Evolutionary conservation across 306 rosid species (phyloP), one percentile per base, ranked within the genome.

Genomic region (Gastrolobium villosum): DNA sequence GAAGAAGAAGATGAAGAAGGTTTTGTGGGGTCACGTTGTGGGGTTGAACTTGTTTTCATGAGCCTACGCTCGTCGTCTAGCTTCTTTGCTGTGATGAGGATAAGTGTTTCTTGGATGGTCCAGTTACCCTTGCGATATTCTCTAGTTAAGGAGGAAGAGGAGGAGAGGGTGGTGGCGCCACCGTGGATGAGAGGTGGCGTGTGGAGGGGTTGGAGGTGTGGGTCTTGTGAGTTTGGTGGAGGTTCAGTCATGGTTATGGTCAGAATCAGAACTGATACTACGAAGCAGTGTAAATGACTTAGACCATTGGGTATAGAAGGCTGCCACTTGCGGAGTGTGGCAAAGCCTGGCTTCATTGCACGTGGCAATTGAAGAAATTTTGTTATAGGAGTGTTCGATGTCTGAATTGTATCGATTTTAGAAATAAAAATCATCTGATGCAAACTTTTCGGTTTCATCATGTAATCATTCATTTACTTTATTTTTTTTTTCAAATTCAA

Each of bases 91-190:
- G 85, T 72, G 62, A 83, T 83, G 14, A 86, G 72, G 34, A 70
- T 77, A 45, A 86, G 69, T 2, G 87, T 86, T 11, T 86, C 89
- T 5, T 83, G 79, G 49, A 80, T 40, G 10, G 76, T 86, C 89
- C 89, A 86, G 89, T 86, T 86, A 2, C 89, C 89, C 36, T 86
- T 86, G 1, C 85, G 70, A 74, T 85, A 81, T 49, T 85, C 88
- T 35, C 88, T 60, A 35, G 31, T 20, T 11, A 68, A 20, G 34
- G 32, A 7, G 14, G 81, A 37, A 0, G 82, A 5, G 31, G 74
- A 32, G 20, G 57, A 15, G 1, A 78, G 26, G 26, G 26, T 32
- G 63, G 66, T 50, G 48, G 63, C 13, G 15, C 43, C 55, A 4
- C 55, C 67, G 49, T 64, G 74, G 41, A 52, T 13, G 41, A 26